Conservation (phyloP, 1,139 yeast genomes). For the Diutina ranongensis region DNA sequence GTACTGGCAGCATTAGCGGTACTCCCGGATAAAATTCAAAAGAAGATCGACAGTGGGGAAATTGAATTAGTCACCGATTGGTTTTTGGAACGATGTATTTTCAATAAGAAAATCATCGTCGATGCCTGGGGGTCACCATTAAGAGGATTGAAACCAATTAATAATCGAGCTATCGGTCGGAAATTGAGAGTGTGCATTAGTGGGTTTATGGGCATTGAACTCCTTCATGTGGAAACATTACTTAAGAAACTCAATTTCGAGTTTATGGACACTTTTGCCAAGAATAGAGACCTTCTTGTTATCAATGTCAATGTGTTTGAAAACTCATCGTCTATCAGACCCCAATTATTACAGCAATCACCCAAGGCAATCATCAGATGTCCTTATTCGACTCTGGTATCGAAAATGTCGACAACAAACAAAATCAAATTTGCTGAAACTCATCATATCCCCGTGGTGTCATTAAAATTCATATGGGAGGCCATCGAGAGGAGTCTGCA, state of each 20-base stretch:
- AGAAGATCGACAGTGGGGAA: slow-evolving; percentile 15
- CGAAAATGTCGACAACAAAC: slow-evolving; percentile 1
- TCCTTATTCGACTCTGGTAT: slow-evolving; percentile 3
- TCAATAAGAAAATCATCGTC: slow-evolving; percentile 37
- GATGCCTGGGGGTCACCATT: slow-evolving; percentile 74
- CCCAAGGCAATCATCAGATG: background rate
- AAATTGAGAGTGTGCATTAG: slow-evolving; percentile 48
- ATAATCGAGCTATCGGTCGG: background rate
- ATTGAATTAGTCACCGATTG: slow-evolving; percentile 57
- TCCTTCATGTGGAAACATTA: slow-evolving; percentile 61
- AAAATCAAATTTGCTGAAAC: background rate
- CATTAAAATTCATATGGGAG: background rate
- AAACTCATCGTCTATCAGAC: slow-evolving; percentile 6
- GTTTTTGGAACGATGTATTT: slow-evolving; percentile 72
- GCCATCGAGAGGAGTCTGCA: background rate
- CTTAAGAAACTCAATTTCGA: slow-evolving; percentile 41
- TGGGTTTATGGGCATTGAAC: slow-evolving; percentile 79
- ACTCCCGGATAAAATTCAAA: slow-evolving; percentile 15
- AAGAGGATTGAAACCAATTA: slow-evolving; percentile 21
- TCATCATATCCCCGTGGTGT: slow-evolving; percentile 1
- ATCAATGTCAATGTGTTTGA: slow-evolving; percentile 47
- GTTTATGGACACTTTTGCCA: slow-evolving; percentile 39
- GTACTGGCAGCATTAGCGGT: slow-evolving; percentile 16
- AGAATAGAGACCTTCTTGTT: slow-evolving; percentile 50
- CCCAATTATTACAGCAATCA: background rate